Evolutionary conservation across 2,329 filamentous ascomycete species (phyloP).

Genomic region (Fusarium pseudonygamai): DNA sequence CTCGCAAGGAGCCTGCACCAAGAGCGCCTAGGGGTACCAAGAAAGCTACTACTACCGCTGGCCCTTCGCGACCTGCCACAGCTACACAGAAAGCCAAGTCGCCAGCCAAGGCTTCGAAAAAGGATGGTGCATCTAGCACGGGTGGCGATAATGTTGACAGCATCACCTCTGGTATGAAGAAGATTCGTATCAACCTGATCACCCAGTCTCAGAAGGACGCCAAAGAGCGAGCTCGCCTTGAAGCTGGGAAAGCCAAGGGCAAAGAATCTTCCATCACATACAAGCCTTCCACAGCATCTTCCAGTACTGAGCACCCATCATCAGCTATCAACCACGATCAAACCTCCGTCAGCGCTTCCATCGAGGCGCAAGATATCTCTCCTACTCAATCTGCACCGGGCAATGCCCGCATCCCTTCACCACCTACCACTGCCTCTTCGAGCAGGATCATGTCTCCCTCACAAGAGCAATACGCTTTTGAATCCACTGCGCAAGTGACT

Average conservation of each 20-base stretch:
- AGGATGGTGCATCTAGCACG: slow-evolving; percentile 19
- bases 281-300: background rate
- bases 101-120: slow-evolving; percentile 16
- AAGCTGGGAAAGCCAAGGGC: slow-evolving; percentile 31
- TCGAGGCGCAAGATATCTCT: slow-evolving; percentile 9
- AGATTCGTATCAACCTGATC: slow-evolving; percentile 69
- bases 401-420: slow-evolving; percentile 23
- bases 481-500: slow-evolving; percentile 32
- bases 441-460: slow-evolving; percentile 41
- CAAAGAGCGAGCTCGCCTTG: slow-evolving; percentile 50
- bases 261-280: background rate
- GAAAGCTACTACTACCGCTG: slow-evolving; percentile 45
- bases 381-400: slow-evolving; percentile 20
- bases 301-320: background rate
- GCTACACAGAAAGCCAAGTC: slow-evolving; percentile 23
- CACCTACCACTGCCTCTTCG: slow-evolving; percentile 39
- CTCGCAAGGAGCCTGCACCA: slow-evolving; percentile 54
- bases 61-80: slow-evolving; percentile 19
- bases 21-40: slow-evolving; percentile 49
- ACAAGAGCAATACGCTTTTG: slow-evolving; percentile 36
- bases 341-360: background rate
- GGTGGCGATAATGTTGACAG: slow-evolving; percentile 58
- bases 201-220: slow-evolving; percentile 68
- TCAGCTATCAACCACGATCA: background rate
- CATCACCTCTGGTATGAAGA: slow-evolving; percentile 68